Evolutionary conservation across 2,329 filamentous ascomycete species (phyloP), one percentile per base, ranked within the genome.

Genomic region (Botrytis galanthina): DNA sequence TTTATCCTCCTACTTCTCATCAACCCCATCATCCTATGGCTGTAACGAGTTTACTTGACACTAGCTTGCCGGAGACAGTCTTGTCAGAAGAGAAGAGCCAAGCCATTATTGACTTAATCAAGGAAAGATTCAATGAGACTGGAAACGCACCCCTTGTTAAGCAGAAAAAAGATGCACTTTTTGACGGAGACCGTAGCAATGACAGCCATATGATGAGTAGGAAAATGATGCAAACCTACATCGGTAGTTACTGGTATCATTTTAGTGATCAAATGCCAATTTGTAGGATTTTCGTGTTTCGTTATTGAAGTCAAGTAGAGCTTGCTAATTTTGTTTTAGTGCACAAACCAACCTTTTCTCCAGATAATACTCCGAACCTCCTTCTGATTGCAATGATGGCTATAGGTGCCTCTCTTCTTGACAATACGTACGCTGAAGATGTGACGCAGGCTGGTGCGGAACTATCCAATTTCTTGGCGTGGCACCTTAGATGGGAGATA

Each of bases 231-330:
- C 94, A 98, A 83, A 92, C 91, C 4, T 98, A 98, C 80, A 94
- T 97, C 77, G 89, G 91, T 18, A 97, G 94, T 2, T 99, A 97
- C 82, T 99, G 96, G 96, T 87, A 92, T 71, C 92, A 98, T 81
- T 97, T 98, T 80, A 97, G 96, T 81, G 92, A 95, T 71, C 96
- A 98, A 81, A 87, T 98, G 76, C 96, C 96, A 1, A 97, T 99
- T 74, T 85, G 80, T 82, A 75, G 73, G 79, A 75, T 5, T 44
- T 63, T 32, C 12, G 5, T 61, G 26, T 8, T n/a, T 12, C 32
- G 16, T 39, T 35, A 10, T 32, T 44, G 22, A 48, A 18, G 29
- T 42, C 29, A 12, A 37, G 48, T 20, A 7, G 66, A 39, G 29
- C 4, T 51, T 70, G 37, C 75, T 81, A 76, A 80, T 54, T 51